Evolutionary conservation across 192 early-diverging fungal genomes (phyloP).

Genomic region (Cladochytrium replicatum): DNA sequence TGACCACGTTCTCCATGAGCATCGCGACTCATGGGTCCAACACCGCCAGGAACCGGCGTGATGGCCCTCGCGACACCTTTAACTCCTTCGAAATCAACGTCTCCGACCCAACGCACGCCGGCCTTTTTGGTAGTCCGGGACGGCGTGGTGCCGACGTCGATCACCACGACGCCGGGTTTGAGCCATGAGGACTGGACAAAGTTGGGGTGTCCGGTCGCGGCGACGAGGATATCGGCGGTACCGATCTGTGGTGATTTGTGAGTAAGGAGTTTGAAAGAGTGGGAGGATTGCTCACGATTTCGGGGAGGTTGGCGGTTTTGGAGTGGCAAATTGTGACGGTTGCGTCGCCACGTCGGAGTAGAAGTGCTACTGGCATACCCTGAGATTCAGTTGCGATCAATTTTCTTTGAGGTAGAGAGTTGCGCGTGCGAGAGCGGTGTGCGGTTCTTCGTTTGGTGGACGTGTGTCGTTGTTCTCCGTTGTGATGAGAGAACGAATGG

Average conservation of each 20-base stretch:
- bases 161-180: slow-evolving; percentile 84
- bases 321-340: slow-evolving; percentile 96
- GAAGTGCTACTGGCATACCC: slow-evolving; percentile 73
- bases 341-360: slow-evolving; percentile 72
- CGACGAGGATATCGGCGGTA: slow-evolving; percentile 82
- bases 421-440: too few relatives aligned
- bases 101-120: slow-evolving; percentile 85
- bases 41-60: slow-evolving; percentile 96
- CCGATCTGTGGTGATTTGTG: too few relatives aligned
- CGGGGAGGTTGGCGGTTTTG: slow-evolving; percentile 61
- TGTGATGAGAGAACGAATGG: too few relatives aligned
- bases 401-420: too few relatives aligned
- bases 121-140: slow-evolving; percentile 80
- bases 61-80: slow-evolving; percentile 66
- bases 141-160: slow-evolving; percentile 98
- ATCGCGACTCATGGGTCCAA: slow-evolving; percentile 99
- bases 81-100: slow-evolving; percentile 76
- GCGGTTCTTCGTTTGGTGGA: too few relatives aligned
- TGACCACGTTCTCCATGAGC: slow-evolving; percentile 83
- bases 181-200: slow-evolving; percentile 89
- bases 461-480: too few relatives aligned
- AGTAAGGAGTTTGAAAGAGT: too few relatives aligned
- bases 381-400: slow-evolving; percentile 5
- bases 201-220: slow-evolving; percentile 73
- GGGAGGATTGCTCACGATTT: too few relatives aligned